Evolutionary conservation across 2,329 filamentous ascomycete species (phyloP), one percentile per base, ranked within the genome.

Genomic region (Alternaria tenuissima): DNA sequence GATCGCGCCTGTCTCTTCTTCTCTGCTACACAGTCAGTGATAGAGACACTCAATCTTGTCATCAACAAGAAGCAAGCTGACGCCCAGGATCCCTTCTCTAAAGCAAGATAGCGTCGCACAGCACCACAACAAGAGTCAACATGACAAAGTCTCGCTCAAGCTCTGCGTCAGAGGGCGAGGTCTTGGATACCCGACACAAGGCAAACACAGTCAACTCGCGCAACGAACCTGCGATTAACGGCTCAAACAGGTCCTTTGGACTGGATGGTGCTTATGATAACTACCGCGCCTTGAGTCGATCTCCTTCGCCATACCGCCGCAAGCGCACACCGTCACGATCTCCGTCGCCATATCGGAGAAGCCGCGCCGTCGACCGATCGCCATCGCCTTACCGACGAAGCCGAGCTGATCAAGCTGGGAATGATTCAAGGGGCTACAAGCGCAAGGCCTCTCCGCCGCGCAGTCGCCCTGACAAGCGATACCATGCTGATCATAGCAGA

Each of bases 381-480:
- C 73, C 73, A 32, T 74, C 71, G 18, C 73, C 71, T 12, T 76
- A 66, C 55, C 68, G 68, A 42, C 67, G 67, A 47, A 51, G 55
- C 48, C 65, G 64, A 62, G 64, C 52, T 51, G 70, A 64, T 70
- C 74, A 64, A 55, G 64, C 62, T 26, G 52, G 55, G 24, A 60
- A 62, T 59, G 72, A 66, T 73, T 69, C 64, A 63, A 76, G 67
- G 60, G 63, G 85, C 41, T 58, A 68, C 46, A 77, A 76, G 64
- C 73, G 74, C 65, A 76, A 74, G 54, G 89, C 87, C 60, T 73
- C 72, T 11, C 69, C 68, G 36, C 67, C 70, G 16, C 72, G 68
- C 46, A 65, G 66, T 47, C 70, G 73, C 24, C 68, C 70, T 39
- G 86, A 86, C 71, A 94, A 94, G 80, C 86, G 91, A 67, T 78